Evolutionary conservation across 176 grass and related monocot species (phyloP).

Genomic region (Bolboschoenus planiculmis): DNA sequence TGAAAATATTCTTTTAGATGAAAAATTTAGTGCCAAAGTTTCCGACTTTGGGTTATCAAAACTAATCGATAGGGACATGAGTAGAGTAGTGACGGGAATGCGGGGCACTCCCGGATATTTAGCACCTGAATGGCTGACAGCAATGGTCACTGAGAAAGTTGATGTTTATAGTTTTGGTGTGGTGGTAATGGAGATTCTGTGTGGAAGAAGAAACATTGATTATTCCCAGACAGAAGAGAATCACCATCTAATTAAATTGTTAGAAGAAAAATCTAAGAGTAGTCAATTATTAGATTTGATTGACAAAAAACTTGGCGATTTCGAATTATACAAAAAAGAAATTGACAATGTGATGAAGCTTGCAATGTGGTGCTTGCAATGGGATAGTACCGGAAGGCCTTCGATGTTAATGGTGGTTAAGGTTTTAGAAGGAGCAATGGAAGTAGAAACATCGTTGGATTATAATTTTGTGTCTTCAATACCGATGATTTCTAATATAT

Average conservation of each 20-base stretch:
- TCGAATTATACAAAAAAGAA: not conserved
- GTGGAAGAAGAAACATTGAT: not conserved
- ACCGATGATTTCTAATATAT: not conserved
- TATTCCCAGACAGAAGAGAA: not conserved
- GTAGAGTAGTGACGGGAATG: not conserved
- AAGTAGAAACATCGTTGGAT: not conserved
- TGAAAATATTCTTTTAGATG: not conserved
- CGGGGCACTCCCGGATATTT: too few species aligned
- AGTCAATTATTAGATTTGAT: not conserved
- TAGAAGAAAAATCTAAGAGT: not conserved
- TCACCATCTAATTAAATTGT: not conserved
- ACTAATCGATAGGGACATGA: not conserved
- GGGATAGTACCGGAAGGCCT: constrained; percentile 39
- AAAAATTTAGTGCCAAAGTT: not conserved
- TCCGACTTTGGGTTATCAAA: not conserved
- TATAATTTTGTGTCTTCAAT: not conserved
- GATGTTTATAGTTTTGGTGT: not conserved
- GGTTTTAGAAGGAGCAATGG: not conserved
- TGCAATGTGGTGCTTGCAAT: not conserved
- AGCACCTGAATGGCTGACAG: too few species aligned
- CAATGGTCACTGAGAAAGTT: not conserved
- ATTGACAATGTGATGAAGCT: not conserved
- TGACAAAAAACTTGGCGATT: not conserved
- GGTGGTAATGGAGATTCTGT: not conserved
- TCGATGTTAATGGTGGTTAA: constrained; percentile 29